phyloP scores from a whole-genome alignment of 1,284 basidiomycete genomes.

The Leccinum pachyderme region DNA sequence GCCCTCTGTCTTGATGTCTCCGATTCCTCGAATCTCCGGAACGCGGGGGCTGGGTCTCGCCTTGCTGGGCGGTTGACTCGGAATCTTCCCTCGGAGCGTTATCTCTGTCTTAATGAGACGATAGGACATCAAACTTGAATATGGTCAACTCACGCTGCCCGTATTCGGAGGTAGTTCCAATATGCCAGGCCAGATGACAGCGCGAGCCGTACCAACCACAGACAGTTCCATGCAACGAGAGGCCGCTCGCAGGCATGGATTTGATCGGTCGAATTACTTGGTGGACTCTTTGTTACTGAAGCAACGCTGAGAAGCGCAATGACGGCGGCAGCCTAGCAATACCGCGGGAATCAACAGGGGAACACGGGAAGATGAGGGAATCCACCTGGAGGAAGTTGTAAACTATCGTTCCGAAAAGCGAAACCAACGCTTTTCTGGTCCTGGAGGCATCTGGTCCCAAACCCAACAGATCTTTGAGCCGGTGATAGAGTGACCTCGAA shows the following conservation, averaged over 20 bases:
- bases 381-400: conserved; percentile 62
- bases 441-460: conserved; percentile 54
- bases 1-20: conserved; percentile 26
- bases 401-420: conserved; percentile 50
- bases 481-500: conserved; percentile 17
- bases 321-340: conserved; percentile 49
- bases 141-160: conserved; percentile 37
- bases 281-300: conserved; percentile 50
- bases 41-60: conserved; percentile 14
- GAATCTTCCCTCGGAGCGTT: conserved; percentile 28
- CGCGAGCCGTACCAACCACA: conserved; percentile 63
- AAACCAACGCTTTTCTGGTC: conserved; percentile 56
- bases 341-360: conserved; percentile 12
- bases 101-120: conserved; percentile 25
- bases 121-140: not conserved
- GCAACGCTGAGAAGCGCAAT: conserved; percentile 53
- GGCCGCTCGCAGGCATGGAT: conserved; percentile 67
- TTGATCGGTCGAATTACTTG: conserved; percentile 45
- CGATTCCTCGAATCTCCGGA: conserved; percentile 21
- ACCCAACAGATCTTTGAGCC: conserved; percentile 51
- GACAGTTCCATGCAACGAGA: conserved; percentile 65
- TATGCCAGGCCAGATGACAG: conserved; percentile 52
- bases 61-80: conserved; percentile 23
- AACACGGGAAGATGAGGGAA: not conserved
- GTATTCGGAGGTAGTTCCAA: conserved; percentile 60